These are phyloP conservation scores for Anthostomella pinea DNA, from an alignment of 2,329 filamentous ascomycete genomes.

Conservation along the genomic window DNA sequence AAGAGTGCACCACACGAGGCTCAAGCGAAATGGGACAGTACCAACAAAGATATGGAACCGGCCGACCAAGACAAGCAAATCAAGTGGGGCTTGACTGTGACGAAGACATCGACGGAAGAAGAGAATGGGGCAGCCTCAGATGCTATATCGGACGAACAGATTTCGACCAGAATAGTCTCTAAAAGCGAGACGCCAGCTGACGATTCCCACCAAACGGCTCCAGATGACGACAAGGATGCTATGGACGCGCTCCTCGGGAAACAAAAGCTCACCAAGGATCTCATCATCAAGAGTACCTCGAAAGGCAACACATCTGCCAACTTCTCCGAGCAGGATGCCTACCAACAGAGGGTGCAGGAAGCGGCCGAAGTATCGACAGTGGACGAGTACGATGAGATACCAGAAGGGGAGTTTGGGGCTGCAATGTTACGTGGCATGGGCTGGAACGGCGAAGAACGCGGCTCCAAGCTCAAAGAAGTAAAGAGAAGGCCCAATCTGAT, in stretches of 20 bases:
- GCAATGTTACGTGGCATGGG: slow-evolving; percentile 91
- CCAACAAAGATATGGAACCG: slow-evolving; percentile 22
- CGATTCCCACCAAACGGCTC: slow-evolving; percentile 3
- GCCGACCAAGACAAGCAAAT: slow-evolving; percentile 35
- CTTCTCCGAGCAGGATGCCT: slow-evolving; percentile 64
- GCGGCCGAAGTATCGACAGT: slow-evolving; percentile 75
- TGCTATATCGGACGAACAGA: no score
- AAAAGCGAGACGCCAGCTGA: slow-evolving; percentile 14
- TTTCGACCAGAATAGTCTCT: slow-evolving; percentile 7
- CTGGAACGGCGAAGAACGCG: slow-evolving; percentile 71
- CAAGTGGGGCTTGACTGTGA: slow-evolving; percentile 37
- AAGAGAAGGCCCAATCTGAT: slow-evolving; percentile 76
- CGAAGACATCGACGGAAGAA: slow-evolving; percentile 23
- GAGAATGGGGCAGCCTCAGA: slow-evolving; percentile 13
- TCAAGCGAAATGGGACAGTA: slow-evolving; percentile 1
- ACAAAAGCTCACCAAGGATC: slow-evolving; percentile 42
- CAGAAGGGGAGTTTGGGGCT: slow-evolving; percentile 92
- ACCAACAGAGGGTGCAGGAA: slow-evolving; percentile 64
- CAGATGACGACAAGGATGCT: slow-evolving; percentile 50
- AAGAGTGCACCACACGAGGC: slow-evolving; percentile 2
- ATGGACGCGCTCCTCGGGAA: slow-evolving; percentile 63
- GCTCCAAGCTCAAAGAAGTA: slow-evolving; percentile 54
- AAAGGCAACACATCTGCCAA: slow-evolving; percentile 19
- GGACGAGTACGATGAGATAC: slow-evolving; percentile 82
- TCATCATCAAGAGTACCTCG: slow-evolving; percentile 46